A percentile compares a stretch with the other conserved stretches of the same genome.
Conservation (phyloP, 2,329 filamentous ascomycete genomes). For the Aspergillus carbonarius region DNA sequence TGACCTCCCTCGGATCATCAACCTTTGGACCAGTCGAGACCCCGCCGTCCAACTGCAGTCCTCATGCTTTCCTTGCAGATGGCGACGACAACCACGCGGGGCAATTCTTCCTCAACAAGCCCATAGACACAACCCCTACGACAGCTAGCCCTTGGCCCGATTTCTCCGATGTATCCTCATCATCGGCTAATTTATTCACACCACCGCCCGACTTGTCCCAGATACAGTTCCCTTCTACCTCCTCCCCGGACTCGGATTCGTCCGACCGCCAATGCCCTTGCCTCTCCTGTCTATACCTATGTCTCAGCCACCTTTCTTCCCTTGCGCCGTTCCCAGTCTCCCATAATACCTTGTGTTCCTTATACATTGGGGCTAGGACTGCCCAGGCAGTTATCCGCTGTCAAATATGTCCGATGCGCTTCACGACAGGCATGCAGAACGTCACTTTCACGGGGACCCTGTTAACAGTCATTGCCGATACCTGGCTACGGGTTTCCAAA, state of each 20-base stretch:
- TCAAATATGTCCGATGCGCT: slow-evolving; percentile 41
- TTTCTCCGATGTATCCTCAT: slow-evolving; percentile 38
- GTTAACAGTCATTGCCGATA: slow-evolving; percentile 45
- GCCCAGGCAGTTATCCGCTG: slow-evolving; percentile 45
- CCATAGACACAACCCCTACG: slow-evolving; percentile 25
- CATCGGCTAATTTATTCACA: neutral
- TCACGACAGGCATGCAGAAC: slow-evolving; percentile 46
- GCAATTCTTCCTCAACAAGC: slow-evolving; percentile 23
- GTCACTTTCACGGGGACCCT: slow-evolving; percentile 48
- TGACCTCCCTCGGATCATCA: neutral
- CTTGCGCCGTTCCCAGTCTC: slow-evolving; percentile 45
- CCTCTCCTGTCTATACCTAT: slow-evolving; percentile 45
- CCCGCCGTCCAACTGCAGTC: neutral
- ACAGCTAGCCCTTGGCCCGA: slow-evolving; percentile 43
- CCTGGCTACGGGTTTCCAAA: slow-evolving; percentile 43
- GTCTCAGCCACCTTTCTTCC: slow-evolving; percentile 43
- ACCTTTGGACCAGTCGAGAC: neutral
- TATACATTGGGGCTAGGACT: slow-evolving; percentile 44
- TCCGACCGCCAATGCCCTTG: slow-evolving; percentile 38
- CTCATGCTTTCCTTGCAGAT: slow-evolving; percentile 22
- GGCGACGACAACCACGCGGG: slow-evolving; percentile 28
- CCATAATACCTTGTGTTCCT: slow-evolving; percentile 43
- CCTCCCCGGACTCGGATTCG: slow-evolving; percentile 21
- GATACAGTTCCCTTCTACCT: slow-evolving; percentile 17
- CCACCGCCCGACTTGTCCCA: neutral